Conservation (phyloP, 2,329 filamentous ascomycete genomes). For the Penicillium sp. region DNA sequence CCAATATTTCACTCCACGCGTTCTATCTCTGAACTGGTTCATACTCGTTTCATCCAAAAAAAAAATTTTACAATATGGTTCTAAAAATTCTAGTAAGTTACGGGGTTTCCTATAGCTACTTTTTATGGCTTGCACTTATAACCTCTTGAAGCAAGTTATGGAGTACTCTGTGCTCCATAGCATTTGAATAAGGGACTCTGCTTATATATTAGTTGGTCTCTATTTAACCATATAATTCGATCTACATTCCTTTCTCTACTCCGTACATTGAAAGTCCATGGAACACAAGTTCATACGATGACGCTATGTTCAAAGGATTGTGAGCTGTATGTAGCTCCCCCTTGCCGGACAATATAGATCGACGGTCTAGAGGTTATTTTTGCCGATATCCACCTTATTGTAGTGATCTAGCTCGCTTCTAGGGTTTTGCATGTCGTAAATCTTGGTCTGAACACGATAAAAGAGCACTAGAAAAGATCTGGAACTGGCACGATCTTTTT, state of each 20-base stretch:
- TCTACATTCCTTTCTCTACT: too few species aligned
- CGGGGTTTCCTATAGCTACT: not conserved
- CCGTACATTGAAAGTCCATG: too few species aligned
- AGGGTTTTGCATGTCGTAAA: not conserved
- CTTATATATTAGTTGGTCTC: not conserved
- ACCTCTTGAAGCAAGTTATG: not conserved
- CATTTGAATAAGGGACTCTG: not conserved
- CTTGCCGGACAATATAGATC: not conserved
- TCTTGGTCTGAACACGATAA: too few species aligned
- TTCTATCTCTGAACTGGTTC: slow-evolving; percentile 3
- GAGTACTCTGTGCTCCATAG: not conserved
- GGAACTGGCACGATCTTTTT: not conserved
- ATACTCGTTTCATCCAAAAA: not conserved
- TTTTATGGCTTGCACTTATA: not conserved
- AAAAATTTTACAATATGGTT: not conserved
- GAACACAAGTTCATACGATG: too few species aligned
- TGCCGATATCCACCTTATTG: not conserved
- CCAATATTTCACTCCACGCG: slow-evolving; percentile 1
- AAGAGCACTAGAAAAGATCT: not conserved
- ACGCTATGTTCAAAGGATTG: not conserved
- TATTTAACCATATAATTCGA: not conserved
- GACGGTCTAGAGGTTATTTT: not conserved
- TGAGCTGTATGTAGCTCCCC: not conserved
- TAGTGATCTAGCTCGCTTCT: not conserved
- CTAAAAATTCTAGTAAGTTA: not conserved